Base-by-base conservation (phyloP, 225 moss, liverwort and hornwort species). In the Asterella californica region DNA sequence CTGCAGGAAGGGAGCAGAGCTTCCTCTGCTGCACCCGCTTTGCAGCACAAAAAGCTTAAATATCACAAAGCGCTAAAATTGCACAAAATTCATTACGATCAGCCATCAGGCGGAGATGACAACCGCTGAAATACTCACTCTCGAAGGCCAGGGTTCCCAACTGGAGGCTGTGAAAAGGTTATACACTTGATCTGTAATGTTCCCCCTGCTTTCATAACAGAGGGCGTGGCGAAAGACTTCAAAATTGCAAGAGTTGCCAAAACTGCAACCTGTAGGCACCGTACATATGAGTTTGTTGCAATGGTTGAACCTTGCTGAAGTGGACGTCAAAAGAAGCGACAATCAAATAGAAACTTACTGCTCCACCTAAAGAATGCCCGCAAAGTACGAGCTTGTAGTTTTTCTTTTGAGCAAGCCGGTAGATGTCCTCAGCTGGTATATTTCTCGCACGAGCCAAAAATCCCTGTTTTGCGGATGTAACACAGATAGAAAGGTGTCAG, bases 291-390 rank as follows among this genome's bases (percentile, higher is more conserved):
- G 75, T 33, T 46, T 25, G 14, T 25, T 71, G n/a, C 22, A 25
- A 7, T 45, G 36, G 10, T 15, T 65, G 33, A 65, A 15, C 14
- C 65, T 15, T 65, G 32, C 65, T 14, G 14, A 65, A 33, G 33
- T 52, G 34, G 42, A 76, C 38, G 70, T 27, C 67, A 81, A 42
- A 42, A 42, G 69, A 68, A 49, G 48, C 72, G 46, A 48, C 24
- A 69, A 33, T 46, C 57, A 57, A 25, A 47, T n/a, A n/a, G 69
- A 81, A 83, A 74, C 87, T 84, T 84, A 87, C 99, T 82, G 99
- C 99, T 81, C 99, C 99, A 79, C 99, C 99, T 74, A 99, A 85
- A n/a, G 99, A 99, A 85, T 99, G 99, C 47, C 99, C 99, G 88
- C 99, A 99, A 38, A 99, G 88, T 47, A 99, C 99, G 79, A 99